phyloP scores from a whole-genome alignment of 2,329 filamentous ascomycete genomes.

The Leptosphaerulina australis region DNA sequence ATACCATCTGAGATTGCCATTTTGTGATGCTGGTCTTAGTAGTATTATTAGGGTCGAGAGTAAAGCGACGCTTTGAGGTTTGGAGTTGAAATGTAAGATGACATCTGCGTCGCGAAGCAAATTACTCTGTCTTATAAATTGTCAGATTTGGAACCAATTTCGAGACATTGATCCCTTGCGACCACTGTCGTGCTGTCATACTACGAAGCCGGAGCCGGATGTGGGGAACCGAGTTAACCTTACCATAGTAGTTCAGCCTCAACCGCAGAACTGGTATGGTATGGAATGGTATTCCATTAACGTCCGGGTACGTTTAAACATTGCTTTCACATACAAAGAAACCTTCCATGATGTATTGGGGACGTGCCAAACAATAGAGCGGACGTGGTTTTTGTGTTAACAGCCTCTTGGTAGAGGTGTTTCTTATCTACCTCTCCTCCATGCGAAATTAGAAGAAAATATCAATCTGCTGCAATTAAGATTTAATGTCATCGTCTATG shows the following conservation, averaged over 20 bases:
- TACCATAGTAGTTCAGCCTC: conserved; percentile 9
- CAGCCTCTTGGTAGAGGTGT: no score
- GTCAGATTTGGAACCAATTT: neutral
- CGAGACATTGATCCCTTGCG: neutral
- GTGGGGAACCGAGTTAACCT: conserved; percentile 21
- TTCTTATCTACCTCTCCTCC: no score
- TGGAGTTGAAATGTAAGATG: neutral
- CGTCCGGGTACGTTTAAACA: no score
- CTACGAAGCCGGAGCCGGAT: conserved; percentile 13
- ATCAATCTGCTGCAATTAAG: no score
- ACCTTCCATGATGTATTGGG: no score
- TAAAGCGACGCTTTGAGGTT: neutral
- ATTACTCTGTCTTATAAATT: neutral
- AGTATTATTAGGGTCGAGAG: neutral
- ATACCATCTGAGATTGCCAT: conserved; percentile 8
- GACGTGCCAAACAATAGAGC: no score
- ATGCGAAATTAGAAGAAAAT: no score
- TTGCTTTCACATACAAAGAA: no score
- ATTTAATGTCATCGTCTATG: no score
- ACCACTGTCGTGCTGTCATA: conserved; percentile 14
- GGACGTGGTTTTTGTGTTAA: no score
- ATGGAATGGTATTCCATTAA: no score
- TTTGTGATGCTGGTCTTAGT: neutral
- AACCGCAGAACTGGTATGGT: neutral
- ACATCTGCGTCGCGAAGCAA: neutral